Conservation (phyloP, 164 flowering plant genomes). For the Aristolochia fimbriata region DNA sequence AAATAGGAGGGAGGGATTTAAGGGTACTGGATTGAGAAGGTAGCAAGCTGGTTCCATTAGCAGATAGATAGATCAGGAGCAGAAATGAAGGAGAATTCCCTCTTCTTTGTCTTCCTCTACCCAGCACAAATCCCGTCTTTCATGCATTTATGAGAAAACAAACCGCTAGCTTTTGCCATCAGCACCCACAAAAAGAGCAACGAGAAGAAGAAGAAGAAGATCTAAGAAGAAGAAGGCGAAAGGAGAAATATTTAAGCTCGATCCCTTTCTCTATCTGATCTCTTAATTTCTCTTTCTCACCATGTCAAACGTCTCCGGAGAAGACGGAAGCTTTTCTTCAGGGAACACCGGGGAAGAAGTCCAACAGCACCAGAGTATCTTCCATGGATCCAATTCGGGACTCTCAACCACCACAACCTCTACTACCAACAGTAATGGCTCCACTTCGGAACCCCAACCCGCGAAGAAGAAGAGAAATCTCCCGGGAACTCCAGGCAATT, state of each 20-base stretch:
- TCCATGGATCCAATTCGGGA: conserved; percentile 22
- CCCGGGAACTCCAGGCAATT: conserved; percentile 85
- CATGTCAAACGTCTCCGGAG: conserved; percentile 70
- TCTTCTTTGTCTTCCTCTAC: conserved; percentile 45
- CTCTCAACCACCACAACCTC: conserved; percentile 9
- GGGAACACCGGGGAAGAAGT: conserved; percentile 39
- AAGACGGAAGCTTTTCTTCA: conserved; percentile 68
- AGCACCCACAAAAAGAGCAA: conserved; percentile 6
- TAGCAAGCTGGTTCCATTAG: conserved; percentile 1
- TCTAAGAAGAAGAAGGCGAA: conserved; percentile 1
- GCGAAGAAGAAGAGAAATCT: conserved; percentile 69
- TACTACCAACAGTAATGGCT: conserved; percentile 32
- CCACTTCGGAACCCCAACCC: conserved; percentile 25
- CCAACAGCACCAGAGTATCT: conserved; percentile 16
- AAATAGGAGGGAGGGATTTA: conserved; percentile 30
- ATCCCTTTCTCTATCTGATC: no score
- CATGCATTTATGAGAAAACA: conserved; percentile 20
- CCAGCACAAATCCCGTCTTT: conserved; percentile 25
- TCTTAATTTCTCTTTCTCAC: neutral
- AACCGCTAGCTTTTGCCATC: neutral
- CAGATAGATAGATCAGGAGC: conserved; percentile 13
- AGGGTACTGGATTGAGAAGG: conserved; percentile 12
- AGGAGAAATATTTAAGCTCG: no score
- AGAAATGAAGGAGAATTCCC: conserved; percentile 33
- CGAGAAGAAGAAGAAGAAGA: conserved; percentile 1